These are phyloP conservation scores for Hymenoscyphus scutula DNA, from an alignment of 2,329 filamentous ascomycete species.

Conservation along the genomic window DNA sequence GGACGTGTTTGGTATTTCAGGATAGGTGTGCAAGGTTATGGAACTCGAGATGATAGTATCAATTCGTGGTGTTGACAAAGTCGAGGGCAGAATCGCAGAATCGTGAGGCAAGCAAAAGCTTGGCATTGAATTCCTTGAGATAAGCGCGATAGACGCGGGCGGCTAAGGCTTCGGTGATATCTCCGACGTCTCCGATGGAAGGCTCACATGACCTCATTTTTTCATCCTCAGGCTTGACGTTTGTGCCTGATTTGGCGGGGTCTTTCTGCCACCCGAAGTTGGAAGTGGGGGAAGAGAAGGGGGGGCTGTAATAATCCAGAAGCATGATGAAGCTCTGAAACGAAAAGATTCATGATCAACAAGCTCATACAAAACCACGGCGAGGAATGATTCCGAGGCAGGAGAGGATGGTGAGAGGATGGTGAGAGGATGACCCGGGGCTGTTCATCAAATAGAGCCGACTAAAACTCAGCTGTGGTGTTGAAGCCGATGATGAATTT, in stretches of 20 bases:
- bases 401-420: background rate
- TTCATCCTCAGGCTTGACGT: background rate
- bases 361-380: background rate
- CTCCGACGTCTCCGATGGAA: background rate
- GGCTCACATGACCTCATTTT: background rate
- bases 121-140: background rate
- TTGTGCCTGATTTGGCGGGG: conserved; percentile 15
- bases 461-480: too few relatives aligned
- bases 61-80: background rate
- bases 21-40: background rate
- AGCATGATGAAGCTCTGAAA: background rate
- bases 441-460: too few relatives aligned
- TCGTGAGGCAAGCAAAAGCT: background rate
- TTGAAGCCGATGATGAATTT: too few relatives aligned
- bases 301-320: conserved; percentile 8
- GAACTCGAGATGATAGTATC: background rate
- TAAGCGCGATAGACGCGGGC: background rate
- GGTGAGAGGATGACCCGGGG: too few relatives aligned
- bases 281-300: conserved; percentile 10
- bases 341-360: background rate
- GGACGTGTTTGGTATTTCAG: background rate
- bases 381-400: background rate
- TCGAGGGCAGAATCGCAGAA: background rate
- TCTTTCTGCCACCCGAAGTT: background rate
- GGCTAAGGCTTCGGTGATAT: background rate